Conservation (phyloP, 1,284 basidiomycete genomes). For the Trichosporon ovoides region DNA sequence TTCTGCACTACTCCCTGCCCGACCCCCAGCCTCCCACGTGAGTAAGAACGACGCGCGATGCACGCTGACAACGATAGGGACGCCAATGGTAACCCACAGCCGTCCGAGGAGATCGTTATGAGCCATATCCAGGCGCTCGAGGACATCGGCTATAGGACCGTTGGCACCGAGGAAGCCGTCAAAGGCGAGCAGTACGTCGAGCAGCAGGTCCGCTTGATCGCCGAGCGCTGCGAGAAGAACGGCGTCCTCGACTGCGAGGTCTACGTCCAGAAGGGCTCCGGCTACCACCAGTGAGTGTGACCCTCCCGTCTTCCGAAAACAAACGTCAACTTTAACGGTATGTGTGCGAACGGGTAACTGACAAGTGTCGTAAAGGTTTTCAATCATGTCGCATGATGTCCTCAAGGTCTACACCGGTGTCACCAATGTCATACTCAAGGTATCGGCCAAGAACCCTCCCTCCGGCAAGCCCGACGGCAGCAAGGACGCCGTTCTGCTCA, state of each 20-base stretch:
- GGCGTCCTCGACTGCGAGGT: slow-evolving; percentile 73
- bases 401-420: slow-evolving; percentile 89
- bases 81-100: slow-evolving; percentile 28
- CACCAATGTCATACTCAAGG: slow-evolving; percentile 79
- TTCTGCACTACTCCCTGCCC: slow-evolving; percentile 38
- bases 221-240: slow-evolving; percentile 59
- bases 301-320: too few relatives aligned
- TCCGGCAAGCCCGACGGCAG: slow-evolving; percentile 61
- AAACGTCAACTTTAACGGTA: too few relatives aligned
- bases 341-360: too few relatives aligned
- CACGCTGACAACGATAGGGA: slow-evolving; percentile 26
- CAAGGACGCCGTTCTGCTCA: slow-evolving; percentile 77
- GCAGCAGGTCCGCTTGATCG: slow-evolving; percentile 59
- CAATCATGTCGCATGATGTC: slow-evolving; percentile 74
- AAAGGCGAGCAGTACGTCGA: slow-evolving; percentile 79
- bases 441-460: slow-evolving; percentile 55
- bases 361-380: too few relatives aligned
- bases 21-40: slow-evolving; percentile 26
- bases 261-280: slow-evolving; percentile 77
- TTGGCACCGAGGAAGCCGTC: slow-evolving; percentile 84
- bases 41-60: too few relatives aligned
- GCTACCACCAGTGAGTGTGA: slow-evolving; percentile 65
- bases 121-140: slow-evolving; percentile 52
- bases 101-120: slow-evolving; percentile 40
- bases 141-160: slow-evolving; percentile 83